Conservation (phyloP, 148 eudicot species). For the Salicornia ramosissima region DNA sequence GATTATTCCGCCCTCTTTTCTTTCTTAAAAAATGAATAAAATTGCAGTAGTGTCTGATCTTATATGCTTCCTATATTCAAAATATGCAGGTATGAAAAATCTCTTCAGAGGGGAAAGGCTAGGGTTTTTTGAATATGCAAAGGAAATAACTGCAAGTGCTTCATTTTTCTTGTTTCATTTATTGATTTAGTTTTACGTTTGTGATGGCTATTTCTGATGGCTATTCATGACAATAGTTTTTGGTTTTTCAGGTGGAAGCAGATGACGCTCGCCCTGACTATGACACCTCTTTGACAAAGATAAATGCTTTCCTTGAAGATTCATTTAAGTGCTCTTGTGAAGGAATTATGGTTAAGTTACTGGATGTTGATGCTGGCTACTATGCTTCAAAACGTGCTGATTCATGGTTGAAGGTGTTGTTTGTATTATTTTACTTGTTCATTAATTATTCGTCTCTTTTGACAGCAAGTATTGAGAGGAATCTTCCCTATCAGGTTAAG, state of each 20-base stretch:
- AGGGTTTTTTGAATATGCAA: constrained; percentile 77
- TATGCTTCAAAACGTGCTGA: constrained; percentile 92
- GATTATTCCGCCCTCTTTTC: background rate
- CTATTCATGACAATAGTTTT: constrained; percentile 4
- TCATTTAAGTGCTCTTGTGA: constrained; percentile 84
- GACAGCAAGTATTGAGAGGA: background rate
- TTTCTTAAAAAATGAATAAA: background rate
- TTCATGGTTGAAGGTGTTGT: constrained; percentile 81
- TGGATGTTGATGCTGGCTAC: constrained; percentile 85
- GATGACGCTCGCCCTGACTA: constrained; percentile 62
- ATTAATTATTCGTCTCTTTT: background rate
- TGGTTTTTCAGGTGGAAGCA: constrained; percentile 59
- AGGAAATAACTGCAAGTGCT: constrained; percentile 62
- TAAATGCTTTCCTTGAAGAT: constrained; percentile 67
- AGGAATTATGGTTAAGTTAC: constrained; percentile 93
- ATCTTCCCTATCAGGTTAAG: constrained; percentile 55
- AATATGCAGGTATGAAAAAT: constrained; percentile 55
- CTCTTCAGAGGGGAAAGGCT: constrained; percentile 55
- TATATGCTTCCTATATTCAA: background rate
- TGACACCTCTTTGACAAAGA: constrained; percentile 57
- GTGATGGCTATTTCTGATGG: background rate
- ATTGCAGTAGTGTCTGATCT: background rate
- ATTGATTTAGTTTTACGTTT: constrained; percentile 13
- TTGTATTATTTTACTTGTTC: background rate
- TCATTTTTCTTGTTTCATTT: constrained; percentile 3